A percentile compares a stretch with the other conserved stretches of the same genome.
These are phyloP conservation scores for Colletotrichum somersetense DNA, from an alignment of 2,329 filamentous ascomycete genomes.

Conservation along the genomic window DNA sequence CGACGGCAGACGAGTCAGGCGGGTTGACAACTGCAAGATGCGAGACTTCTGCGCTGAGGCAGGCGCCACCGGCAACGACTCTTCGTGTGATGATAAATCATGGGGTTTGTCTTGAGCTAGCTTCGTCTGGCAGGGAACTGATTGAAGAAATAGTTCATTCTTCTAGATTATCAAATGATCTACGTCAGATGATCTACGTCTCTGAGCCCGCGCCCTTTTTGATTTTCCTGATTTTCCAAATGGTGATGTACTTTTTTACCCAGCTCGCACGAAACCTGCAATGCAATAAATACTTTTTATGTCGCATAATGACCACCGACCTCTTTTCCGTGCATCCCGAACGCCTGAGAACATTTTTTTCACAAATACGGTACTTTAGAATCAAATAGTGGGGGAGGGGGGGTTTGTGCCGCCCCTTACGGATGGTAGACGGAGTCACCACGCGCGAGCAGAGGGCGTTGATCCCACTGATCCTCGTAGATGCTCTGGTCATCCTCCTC, in stretches of 20 bases:
- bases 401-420: background rate
- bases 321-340: constrained; percentile 7
- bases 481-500: constrained; percentile 48
- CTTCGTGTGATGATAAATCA: too few relatives aligned
- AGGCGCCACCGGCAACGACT: too few relatives aligned
- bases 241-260: background rate
- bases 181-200: constrained; percentile 22
- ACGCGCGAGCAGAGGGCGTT: constrained; percentile 46
- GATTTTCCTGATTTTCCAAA: constrained; percentile 22
- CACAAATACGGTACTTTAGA: constrained; percentile 7
- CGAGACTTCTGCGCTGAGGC: too few relatives aligned
- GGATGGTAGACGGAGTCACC: constrained; percentile 42
- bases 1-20: too few relatives aligned
- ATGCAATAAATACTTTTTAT: constrained; percentile 26
- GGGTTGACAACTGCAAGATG: too few relatives aligned
- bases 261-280: background rate
- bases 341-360: constrained; percentile 13
- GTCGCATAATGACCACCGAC: background rate
- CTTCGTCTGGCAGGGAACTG: background rate
- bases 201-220: constrained; percentile 14
- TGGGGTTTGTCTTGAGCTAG: too few relatives aligned
- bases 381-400: background rate
- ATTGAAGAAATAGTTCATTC: background rate
- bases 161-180: constrained; percentile 20
- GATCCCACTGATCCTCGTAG: constrained; percentile 54